Base-by-base conservation (phyloP, 768 basidiomycete species). In the Kwoniella pini region DNA sequence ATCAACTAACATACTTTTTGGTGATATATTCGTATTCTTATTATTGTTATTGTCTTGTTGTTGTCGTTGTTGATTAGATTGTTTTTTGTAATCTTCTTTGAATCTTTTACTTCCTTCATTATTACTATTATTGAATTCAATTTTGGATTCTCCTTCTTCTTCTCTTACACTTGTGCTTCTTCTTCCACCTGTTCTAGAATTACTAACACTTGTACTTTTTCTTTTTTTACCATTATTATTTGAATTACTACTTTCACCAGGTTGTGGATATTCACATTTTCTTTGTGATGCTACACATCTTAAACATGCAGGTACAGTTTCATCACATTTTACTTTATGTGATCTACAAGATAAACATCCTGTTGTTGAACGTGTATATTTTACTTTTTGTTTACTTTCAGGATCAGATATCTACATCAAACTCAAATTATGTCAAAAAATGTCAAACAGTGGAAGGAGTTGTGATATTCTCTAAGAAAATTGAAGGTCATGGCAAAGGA, bases 301-400 rank as follows among this genome's bases (percentile, higher is more conserved):
- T 19, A 67, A 27, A 38, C 65, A 67, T 0, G 57, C 39, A 27
- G 65, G 65, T 6, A 51, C n/a, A 2, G 65, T 67, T 54, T 67
- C 65, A 49, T 67, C 65, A 43, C 65, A 67, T 57, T 67, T 67
- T 13, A 67, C 65, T 39, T 67, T 67, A 39, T 67, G 65, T 17
- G 57, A 54, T 19, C 65, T 24, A 42, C 65, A 67, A 1, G 38
- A 52, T 24, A 67, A 31, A 36, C 65, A 67, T 12, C 65, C 65
- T 4, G 51, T 59, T 11, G 65, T 67, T 19, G 57, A 59, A 7
- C 65, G 56, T 7, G 60, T 58, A 33, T 59, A 67, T 46, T 59
- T 62, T 27, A 63, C 24, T 40, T 57, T 59, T 45, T 63, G 48
- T 46, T 51, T 50, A 21, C 21, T 17, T 1, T 43, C 22, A 1